phyloP scores from a whole-genome alignment of 2,329 filamentous ascomycete species.

The Cordyceps pruinosa region DNA sequence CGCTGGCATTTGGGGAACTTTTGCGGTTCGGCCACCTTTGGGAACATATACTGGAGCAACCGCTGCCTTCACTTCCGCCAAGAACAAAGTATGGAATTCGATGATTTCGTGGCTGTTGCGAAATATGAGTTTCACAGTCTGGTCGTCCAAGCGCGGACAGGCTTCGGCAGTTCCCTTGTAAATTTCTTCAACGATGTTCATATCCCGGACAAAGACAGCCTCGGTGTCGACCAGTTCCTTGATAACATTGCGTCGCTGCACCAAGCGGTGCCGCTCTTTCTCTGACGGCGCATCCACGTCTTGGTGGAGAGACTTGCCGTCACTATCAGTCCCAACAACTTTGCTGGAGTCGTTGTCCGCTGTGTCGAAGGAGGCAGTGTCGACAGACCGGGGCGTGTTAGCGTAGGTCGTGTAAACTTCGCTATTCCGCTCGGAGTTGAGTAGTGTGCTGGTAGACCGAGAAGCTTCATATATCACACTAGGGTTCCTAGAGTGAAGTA shows the following conservation, averaged over 20 bases:
- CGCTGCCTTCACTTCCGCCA: constrained; percentile 72
- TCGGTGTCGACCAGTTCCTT: constrained; percentile 93
- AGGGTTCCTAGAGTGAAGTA: constrained; percentile 36
- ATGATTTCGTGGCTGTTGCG: constrained; percentile 90
- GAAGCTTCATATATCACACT: constrained; percentile 33
- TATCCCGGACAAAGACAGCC: constrained; percentile 81
- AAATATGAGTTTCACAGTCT: constrained; percentile 86
- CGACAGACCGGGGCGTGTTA: constrained; percentile 40
- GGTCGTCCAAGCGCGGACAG: constrained; percentile 68
- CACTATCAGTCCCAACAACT: constrained; percentile 30
- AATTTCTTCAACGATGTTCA: constrained; percentile 96
- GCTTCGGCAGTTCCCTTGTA: constrained; percentile 89
- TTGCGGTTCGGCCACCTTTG: constrained; percentile 37
- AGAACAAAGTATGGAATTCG: constrained; percentile 73
- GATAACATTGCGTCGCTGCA: constrained; percentile 75
- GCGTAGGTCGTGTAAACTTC: constrained; percentile 37
- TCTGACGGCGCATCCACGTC: constrained; percentile 37
- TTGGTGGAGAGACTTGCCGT: constrained; percentile 26
- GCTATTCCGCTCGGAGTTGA: constrained; percentile 38
- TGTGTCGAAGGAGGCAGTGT: constrained; percentile 38
- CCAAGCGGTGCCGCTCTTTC: constrained; percentile 63
- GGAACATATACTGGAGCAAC: constrained; percentile 74
- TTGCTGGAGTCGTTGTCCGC: constrained; percentile 34
- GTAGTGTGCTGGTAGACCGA: constrained; percentile 33
- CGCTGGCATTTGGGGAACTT: constrained; percentile 35